phyloP scores from a whole-genome alignment of 2,329 filamentous ascomycete species.

The Sporothrix dimorphospora region DNA sequence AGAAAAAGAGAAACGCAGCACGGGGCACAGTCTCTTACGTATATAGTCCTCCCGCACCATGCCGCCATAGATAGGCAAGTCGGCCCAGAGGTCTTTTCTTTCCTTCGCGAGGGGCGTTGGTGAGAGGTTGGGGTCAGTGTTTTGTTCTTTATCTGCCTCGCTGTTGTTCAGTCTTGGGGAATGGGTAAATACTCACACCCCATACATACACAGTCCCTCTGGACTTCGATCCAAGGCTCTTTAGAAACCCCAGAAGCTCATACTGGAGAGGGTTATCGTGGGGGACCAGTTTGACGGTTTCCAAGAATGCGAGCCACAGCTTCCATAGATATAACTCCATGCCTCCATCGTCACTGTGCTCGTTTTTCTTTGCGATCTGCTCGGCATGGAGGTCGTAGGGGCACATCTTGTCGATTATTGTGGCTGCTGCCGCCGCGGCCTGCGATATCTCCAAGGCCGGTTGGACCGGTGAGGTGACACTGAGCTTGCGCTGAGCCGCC shows the following conservation, averaged over 20 bases:
- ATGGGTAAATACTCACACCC: neutral
- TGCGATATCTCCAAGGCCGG: neutral
- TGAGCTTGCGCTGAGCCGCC: neutral
- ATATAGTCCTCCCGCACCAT: neutral
- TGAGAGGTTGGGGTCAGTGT: neutral
- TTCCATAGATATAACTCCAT: neutral
- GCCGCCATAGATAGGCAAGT: neutral
- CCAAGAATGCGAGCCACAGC: neutral
- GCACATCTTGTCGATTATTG: neutral
- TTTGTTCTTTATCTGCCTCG: neutral
- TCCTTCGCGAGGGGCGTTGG: neutral
- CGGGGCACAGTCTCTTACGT: neutral
- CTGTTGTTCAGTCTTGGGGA: neutral
- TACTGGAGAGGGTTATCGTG: slow-evolving; percentile 10
- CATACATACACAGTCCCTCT: neutral
- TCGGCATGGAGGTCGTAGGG: neutral
- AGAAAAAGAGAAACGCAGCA: neutral
- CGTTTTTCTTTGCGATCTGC: neutral
- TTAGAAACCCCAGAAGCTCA: neutral
- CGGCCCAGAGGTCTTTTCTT: neutral
- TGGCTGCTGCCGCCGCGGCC: neutral
- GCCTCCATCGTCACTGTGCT: neutral
- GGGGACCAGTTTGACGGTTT: neutral
- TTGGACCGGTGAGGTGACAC: neutral
- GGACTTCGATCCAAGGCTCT: neutral